Evolutionary conservation across 805 yeast genomes (phyloP).

Genomic region (Saturnispora mendoncae): DNA sequence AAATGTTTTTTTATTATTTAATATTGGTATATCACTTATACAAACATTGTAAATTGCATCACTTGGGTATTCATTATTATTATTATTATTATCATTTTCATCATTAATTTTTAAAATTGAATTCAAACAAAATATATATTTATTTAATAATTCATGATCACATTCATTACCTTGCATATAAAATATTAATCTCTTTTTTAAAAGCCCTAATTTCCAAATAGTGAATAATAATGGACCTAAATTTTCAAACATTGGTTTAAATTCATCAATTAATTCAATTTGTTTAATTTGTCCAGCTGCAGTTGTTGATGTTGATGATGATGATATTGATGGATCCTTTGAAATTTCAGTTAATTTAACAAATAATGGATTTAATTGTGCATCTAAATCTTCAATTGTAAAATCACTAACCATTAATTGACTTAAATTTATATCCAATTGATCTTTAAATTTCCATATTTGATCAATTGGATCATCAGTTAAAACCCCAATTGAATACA

Average conservation of each 20-base stretch:
- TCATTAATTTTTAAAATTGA: constrained; percentile 47
- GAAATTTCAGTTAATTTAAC: not conserved
- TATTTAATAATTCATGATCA: constrained; percentile 25
- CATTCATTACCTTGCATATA: constrained; percentile 1
- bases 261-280: constrained; percentile 38
- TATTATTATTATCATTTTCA: too few relatives aligned
- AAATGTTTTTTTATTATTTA: constrained; percentile 30
- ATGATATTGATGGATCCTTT: not conserved
- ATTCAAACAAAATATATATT: constrained; percentile 50
- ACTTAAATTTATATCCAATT: constrained; percentile 36
- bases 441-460: constrained; percentile 35
- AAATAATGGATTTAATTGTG: constrained; percentile 7
- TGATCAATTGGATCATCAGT: constrained; percentile 33
- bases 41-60: constrained; percentile 57
- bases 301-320: not conserved
- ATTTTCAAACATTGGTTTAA: constrained; percentile 37
- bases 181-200: constrained; percentile 48
- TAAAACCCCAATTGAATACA: constrained; percentile 59
- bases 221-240: constrained; percentile 61
- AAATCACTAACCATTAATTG: constrained; percentile 21
- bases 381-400: constrained; percentile 15
- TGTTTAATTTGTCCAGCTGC: constrained; percentile 15
- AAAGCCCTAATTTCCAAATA: constrained; percentile 53
- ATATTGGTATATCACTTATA: constrained; percentile 44
- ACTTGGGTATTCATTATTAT: too few relatives aligned